Base-by-base conservation (phyloP, 805 yeast species). In the Candida ovalis region DNA sequence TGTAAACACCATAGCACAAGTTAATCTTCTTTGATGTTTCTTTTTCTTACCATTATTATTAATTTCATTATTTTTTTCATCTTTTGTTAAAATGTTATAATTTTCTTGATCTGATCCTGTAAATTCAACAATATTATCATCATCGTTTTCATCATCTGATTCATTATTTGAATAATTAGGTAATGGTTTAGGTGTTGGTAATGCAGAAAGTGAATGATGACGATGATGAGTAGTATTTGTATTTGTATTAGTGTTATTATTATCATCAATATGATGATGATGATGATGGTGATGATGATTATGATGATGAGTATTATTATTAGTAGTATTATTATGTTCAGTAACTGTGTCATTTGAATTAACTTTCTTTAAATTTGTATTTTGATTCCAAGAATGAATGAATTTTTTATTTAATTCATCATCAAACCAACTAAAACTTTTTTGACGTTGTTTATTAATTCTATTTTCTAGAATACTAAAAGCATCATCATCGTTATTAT, bases 1-100 rank as follows among this genome's bases (percentile, higher is more conserved):
- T 15, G 70, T 69, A 52, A 76, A 76, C 30, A 72, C 69, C 55
- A 76, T 59, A 0, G 81, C 80, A 38, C 77, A 70, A 0, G 78
- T 69, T n/a, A 72, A 66, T 35, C 78, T 59, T 40, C 80, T 52
- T 33, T 66, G 68, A 54, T 76, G 81, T 35, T 24, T 44, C 5
- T 9, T 24, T 40, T 18, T 24, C 27, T 23, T 42, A 18, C 19
- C 28, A 46, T 18, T 19, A 22, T 30, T 44, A 40, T 10, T 33
- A 2, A n/a, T 37, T 23, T 22, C 12, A n/a, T 2, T 12, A 24
- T 12, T 19, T 21, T 13, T 10, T 37, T 10, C 12, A 13, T n/a
- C n/a, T n/a, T n/a, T n/a, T n/a, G n/a, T n/a, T n/a, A n/a, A n/a
- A n/a, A n/a, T n/a, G n/a, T n/a, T n/a, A n/a, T n/a, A 19, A 37